Evolutionary conservation across 306 rosid genomes (phyloP).

Genomic region (Sicyos edulis): DNA sequence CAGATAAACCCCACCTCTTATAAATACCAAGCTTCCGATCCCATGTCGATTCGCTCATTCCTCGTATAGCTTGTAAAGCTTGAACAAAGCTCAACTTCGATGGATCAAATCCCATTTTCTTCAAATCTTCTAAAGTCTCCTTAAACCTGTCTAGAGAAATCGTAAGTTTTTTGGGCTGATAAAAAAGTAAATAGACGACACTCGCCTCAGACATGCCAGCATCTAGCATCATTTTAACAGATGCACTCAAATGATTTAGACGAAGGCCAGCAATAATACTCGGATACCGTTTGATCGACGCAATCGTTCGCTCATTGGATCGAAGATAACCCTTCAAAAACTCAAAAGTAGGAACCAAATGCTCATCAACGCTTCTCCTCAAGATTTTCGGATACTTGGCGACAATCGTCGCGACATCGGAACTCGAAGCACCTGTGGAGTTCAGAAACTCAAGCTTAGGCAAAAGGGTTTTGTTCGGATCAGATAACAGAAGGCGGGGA

Average conservation of each 20-base stretch:
- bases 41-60: conserved; percentile 26
- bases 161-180: conserved; percentile 16
- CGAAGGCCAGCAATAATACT: background rate
- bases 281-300: background rate
- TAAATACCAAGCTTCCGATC: conserved; percentile 24
- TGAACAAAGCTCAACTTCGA: conserved; percentile 6
- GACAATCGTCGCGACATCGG: conserved; percentile 22
- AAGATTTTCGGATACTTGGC: background rate
- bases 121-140: conserved; percentile 24
- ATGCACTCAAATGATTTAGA: background rate
- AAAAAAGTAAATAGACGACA: background rate
- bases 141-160: background rate
- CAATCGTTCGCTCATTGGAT: conserved; percentile 20
- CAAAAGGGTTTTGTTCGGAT: conserved; percentile 29
- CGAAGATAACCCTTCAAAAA: conserved; percentile 26
- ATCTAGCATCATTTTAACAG: conserved; percentile 25
- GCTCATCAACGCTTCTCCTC: conserved; percentile 15
- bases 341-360: conserved; percentile 25
- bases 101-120: conserved; percentile 31
- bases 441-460: conserved; percentile 33
- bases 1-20: conserved; percentile 45
- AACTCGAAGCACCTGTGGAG: conserved; percentile 29
- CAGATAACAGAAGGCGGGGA: conserved; percentile 15
- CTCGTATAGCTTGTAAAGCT: conserved; percentile 22
- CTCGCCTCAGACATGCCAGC: conserved; percentile 23